phyloP scores from a whole-genome alignment of 2,329 filamentous ascomycete genomes.

The Xylariaceae sp. region DNA sequence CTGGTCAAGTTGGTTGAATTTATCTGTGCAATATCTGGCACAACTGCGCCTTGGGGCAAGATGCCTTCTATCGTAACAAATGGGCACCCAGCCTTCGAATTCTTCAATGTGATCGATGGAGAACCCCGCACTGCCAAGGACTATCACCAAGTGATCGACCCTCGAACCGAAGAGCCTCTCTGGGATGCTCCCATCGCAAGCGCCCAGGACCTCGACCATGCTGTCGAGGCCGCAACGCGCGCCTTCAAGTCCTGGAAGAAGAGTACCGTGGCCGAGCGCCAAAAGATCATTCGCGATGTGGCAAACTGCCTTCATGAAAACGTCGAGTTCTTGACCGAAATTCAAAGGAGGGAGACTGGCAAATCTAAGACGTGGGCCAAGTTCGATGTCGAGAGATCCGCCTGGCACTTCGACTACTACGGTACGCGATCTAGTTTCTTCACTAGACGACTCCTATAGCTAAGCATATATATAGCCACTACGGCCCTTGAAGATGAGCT shows the following conservation, averaged over 20 bases:
- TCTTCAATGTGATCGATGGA: constrained; percentile 51
- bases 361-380: constrained; percentile 48
- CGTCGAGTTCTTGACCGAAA: constrained; percentile 45
- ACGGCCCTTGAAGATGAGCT: constrained; percentile 48
- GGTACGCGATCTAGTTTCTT: constrained; percentile 25
- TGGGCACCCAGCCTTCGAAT: constrained; percentile 32
- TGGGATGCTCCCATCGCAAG: constrained; percentile 51
- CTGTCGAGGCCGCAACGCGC: constrained; percentile 48
- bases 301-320: constrained; percentile 45
- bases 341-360: constrained; percentile 54
- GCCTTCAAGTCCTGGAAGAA: constrained; percentile 52
- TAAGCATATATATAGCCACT: constrained; percentile 29
- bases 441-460: constrained; percentile 1
- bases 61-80: constrained; percentile 22
- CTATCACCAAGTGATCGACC: constrained; percentile 45
- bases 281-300: constrained; percentile 43
- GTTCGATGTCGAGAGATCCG: constrained; percentile 43
- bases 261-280: constrained; percentile 47
- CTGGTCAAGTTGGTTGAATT: constrained; percentile 1
- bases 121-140: constrained; percentile 40
- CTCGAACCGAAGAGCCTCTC: constrained; percentile 47
- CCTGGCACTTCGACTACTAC: constrained; percentile 43
- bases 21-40: background rate
- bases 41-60: constrained; percentile 7
- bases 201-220: constrained; percentile 43